Conservation (phyloP, 768 basidiomycete genomes). For the Inosperma sp. region DNA sequence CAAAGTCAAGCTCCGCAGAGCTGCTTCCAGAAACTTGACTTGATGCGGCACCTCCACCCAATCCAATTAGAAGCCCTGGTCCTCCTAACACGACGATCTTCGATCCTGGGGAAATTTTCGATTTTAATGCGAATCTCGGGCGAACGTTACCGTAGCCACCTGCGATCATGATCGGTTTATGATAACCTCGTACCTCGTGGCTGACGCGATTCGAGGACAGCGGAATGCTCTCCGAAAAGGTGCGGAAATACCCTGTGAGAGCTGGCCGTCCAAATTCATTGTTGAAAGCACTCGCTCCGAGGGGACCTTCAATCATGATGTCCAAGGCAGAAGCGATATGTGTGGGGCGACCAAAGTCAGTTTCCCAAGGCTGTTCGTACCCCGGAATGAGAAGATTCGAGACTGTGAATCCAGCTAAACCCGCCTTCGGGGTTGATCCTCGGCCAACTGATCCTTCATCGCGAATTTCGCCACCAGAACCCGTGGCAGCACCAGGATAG, state of each 20-base stretch:
- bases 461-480: conserved; percentile 96
- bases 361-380: conserved; percentile 92
- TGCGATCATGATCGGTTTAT: conserved; percentile 99
- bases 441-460: conserved; percentile 96
- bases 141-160: conserved; percentile 95
- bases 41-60: conserved; percentile 95
- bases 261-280: conserved; percentile 97
- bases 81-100: conserved; percentile 93
- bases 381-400: conserved; percentile 93
- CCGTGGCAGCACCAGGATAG: conserved; percentile 97
- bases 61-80: conserved; percentile 92
- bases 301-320: conserved; percentile 95
- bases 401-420: conserved; percentile 87
- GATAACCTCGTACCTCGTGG: conserved; percentile 85
- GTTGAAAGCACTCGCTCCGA: conserved; percentile 95
- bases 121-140: conserved; percentile 76
- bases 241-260: conserved; percentile 90
- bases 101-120: conserved; percentile 70
- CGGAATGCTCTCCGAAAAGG: conserved; percentile 78
- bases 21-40: conserved; percentile 89
- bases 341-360: conserved; percentile 81
- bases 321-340: conserved; percentile 93
- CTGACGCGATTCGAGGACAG: conserved; percentile 41
- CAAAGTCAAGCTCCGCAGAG: conserved; percentile 93
- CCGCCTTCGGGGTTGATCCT: conserved; percentile 95